Evolutionary conservation across 176 grass and related monocot genomes (phyloP), one percentile per base, ranked within the genome.

Genomic region (Metroxylon sagu): DNA sequence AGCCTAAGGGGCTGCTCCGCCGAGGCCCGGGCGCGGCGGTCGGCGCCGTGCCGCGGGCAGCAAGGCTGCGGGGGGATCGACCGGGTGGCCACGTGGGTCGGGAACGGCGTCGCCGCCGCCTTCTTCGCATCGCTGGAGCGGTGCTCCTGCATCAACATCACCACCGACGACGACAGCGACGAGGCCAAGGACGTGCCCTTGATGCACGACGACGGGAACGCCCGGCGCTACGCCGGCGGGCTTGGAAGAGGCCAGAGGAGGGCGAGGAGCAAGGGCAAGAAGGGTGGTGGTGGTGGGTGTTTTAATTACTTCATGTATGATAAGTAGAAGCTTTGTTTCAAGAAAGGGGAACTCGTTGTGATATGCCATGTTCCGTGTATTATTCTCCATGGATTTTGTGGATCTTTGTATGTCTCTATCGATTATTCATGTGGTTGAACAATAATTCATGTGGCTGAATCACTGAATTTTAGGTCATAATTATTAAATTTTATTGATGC

Each of bases 121-220:
- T 94, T 94, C 69, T 88, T 94, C 74, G 80, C 80, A 16, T 94
- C 89, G 25, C 69, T 94, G 35, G 84, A 94, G 65, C 74, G 80
- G 28, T 94, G 89, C 71, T 86, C 78, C 4, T 94, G 89, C 72
- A 67, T 94, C 25, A 81, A 85, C 61, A 69, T 88, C 30, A 78
- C 74, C 75, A 88, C 89, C 19, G 50, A 76, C 6, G 89, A 94
- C 65, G 89, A 94, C 69, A 64, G 55, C 69, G 81, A 88, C 66
- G 83, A 82, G 39, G 71, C 79, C 43, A 48, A 59, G 51, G 52
- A 61, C 68, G 80, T 62, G 62, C 84, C 71, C 54, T 67, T 94
- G 15, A 77, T 85, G 60, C 67, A 26, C 27, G 54, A 56, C 54
- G 64, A 76, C n/a, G 74, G 58, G 68, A 76, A 70, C 52, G 8